phyloP scores from a whole-genome alignment of 2,329 filamentous ascomycete genomes.

The Ustilaginoidea virens region DNA sequence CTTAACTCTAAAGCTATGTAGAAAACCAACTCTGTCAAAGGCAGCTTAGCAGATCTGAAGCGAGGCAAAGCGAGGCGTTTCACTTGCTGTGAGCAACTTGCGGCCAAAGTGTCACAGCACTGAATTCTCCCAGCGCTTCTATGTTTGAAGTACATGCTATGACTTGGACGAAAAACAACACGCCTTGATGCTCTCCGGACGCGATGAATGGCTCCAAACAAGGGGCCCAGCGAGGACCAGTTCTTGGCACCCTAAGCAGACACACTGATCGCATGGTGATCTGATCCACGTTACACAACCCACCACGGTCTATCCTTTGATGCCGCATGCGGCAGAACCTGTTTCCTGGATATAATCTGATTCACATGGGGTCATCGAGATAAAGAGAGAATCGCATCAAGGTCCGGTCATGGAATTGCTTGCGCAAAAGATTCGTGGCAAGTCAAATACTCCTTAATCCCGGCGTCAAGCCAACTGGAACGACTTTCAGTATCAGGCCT shows the following conservation, averaged over 20 bases:
- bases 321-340: conserved; percentile 7
- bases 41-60: not conserved
- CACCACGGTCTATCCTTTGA: conserved; percentile 6
- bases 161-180: conserved; percentile 1
- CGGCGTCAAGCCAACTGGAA: no score
- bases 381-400: no score
- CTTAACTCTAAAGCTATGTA: not conserved
- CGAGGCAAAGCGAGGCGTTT: conserved; percentile 2
- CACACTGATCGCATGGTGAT: conserved; percentile 5
- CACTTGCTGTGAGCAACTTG: conserved; percentile 5
- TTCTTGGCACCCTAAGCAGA: conserved; percentile 5
- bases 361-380: no score
- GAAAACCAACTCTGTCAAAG: conserved; percentile 4
- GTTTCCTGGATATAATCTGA: conserved; percentile 1
- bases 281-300: conserved; percentile 5
- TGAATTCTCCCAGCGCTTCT: conserved; percentile 1
- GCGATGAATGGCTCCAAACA: conserved; percentile 6
- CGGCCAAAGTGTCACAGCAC: conserved; percentile 1
- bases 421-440: no score
- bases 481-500: no score
- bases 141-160: conserved; percentile 3
- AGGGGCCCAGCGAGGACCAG: conserved; percentile 6
- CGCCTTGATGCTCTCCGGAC: conserved; percentile 4
- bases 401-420: not conserved
- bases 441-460: no score